phyloP scores from a whole-genome alignment of 139 green algal species.

The Astrephomene gubernaculifera region DNA sequence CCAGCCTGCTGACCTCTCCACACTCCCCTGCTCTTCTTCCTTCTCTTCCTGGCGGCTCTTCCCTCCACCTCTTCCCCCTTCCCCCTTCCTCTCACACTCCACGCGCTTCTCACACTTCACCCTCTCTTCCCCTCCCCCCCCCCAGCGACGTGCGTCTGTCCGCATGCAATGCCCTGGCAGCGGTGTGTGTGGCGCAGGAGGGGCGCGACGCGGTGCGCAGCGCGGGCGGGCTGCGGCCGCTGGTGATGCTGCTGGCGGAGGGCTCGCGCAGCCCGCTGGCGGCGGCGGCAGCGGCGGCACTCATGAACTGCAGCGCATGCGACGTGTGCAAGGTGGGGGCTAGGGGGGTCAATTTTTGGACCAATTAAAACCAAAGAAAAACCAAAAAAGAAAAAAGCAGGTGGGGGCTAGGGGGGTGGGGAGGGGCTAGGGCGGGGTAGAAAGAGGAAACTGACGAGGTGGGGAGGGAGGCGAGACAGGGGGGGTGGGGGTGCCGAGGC shows the following conservation, averaged over 20 bases:
- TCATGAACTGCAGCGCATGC: constrained; percentile 44
- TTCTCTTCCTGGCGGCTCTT: too few relatives aligned
- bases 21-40: too few relatives aligned
- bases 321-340: constrained; percentile 33
- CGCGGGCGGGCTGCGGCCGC: constrained; percentile 28
- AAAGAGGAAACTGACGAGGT: too few relatives aligned
- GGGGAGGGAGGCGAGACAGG: too few relatives aligned
- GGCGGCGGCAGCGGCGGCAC: constrained; percentile 11
- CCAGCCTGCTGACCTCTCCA: too few relatives aligned
- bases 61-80: neutral
- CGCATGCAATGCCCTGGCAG: constrained; percentile 17
- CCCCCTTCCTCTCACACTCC: neutral
- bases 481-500: too few relatives aligned
- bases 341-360: neutral
- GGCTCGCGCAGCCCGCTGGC: neutral
- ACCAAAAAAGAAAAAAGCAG: too few relatives aligned
- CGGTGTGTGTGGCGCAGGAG: constrained; percentile 22
- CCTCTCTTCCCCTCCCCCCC: neutral
- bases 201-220: constrained; percentile 30
- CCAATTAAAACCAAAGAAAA: too few relatives aligned
- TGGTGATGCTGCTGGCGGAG: constrained; percentile 39
- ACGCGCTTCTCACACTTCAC: neutral
- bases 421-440: neutral
- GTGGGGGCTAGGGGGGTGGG: too few relatives aligned
- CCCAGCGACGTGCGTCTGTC: constrained; percentile 21